These are phyloP conservation scores for Dispira parvispora DNA, from an alignment of 192 early-diverging fungal genomes.

Conservation along the genomic window DNA sequence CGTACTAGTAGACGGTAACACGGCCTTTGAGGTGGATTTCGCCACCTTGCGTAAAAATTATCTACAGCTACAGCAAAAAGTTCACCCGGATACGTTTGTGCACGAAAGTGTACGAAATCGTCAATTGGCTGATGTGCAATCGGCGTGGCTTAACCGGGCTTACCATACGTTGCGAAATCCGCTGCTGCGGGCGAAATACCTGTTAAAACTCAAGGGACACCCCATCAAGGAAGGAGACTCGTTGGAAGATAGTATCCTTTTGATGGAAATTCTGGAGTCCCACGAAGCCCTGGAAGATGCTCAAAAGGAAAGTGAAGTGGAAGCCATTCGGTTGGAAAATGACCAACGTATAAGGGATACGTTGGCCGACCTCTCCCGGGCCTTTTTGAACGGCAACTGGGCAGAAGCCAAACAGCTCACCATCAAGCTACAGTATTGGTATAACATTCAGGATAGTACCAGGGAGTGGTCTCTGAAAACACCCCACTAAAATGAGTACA, in stretches of 20 bases:
- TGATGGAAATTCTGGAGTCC: constrained; percentile 56
- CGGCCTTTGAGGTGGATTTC: constrained; percentile 40
- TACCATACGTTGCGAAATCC: constrained; percentile 57
- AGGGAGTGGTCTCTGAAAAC: constrained; percentile 32
- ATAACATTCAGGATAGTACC: constrained; percentile 34
- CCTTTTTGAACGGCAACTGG: constrained; percentile 32
- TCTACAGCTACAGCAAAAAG: constrained; percentile 41
- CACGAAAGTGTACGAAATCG: constrained; percentile 30
- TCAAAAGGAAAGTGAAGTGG: constrained; percentile 31
- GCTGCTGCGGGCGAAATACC: constrained; percentile 47
- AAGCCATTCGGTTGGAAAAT: constrained; percentile 32
- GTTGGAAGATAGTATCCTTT: constrained; percentile 33
- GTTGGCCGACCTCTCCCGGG: constrained; percentile 20
- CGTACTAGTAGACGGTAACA: constrained; percentile 22
- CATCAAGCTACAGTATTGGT: constrained; percentile 51
- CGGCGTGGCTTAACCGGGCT: constrained; percentile 58
- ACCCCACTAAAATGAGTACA: too few relatives aligned
- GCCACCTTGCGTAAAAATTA: constrained; percentile 33
- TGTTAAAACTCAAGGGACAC: constrained; percentile 32
- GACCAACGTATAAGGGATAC: constrained; percentile 34
- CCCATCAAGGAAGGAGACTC: constrained; percentile 35
- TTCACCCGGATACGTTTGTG: constrained; percentile 58
- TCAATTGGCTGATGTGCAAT: constrained; percentile 23
- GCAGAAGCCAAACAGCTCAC: constrained; percentile 33
- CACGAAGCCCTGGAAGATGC: constrained; percentile 54